Evolutionary conservation across 148 eudicot species (phyloP).

Genomic region (Camellia granthamiana): DNA sequence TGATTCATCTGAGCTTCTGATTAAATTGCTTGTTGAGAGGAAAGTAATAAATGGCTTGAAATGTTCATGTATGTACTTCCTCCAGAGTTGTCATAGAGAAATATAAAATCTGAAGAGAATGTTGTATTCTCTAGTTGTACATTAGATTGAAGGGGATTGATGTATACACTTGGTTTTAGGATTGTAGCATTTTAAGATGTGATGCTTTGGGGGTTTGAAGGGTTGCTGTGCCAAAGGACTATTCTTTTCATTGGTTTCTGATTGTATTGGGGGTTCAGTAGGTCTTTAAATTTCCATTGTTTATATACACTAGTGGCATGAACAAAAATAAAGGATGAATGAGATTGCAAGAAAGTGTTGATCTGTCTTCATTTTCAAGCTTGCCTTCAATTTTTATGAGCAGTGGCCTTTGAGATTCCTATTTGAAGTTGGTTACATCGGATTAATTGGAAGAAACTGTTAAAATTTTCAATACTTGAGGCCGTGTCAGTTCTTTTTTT

Average conservation of each 20-base stretch:
- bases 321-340: too few relatives aligned
- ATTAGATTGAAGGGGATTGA: neutral
- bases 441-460: too few relatives aligned
- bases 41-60: constrained; percentile 3
- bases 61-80: neutral
- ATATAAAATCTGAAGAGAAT: neutral
- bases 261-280: neutral
- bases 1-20: constrained; percentile 38
- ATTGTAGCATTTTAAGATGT: neutral
- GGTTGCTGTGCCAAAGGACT: neutral
- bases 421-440: neutral
- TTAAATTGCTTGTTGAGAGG: neutral
- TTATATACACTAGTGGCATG: neutral
- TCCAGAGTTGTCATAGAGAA: neutral
- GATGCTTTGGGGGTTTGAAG: neutral
- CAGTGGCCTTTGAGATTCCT: neutral
- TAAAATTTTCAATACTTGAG: too few relatives aligned
- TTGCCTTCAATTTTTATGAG: neutral
- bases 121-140: neutral
- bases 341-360: neutral
- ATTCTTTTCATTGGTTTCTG: constrained; percentile 3
- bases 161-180: neutral
- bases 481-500: too few relatives aligned
- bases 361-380: neutral
- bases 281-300: neutral